Evolutionary conservation across 495 filamentous ascomycete genomes (phyloP).

Genomic region (Cercophora samala): DNA sequence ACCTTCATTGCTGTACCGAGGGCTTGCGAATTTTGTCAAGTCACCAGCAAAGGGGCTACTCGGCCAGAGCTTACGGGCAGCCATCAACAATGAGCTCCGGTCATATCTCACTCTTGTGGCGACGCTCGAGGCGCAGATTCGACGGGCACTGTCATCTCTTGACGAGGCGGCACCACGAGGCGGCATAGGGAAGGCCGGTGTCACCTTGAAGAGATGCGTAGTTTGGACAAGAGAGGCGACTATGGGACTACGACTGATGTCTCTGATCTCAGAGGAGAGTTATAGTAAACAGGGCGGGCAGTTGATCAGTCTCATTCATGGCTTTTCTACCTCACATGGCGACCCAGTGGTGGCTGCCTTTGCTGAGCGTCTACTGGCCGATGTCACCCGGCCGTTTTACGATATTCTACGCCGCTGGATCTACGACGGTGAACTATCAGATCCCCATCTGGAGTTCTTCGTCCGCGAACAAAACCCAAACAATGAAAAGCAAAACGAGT

Average conservation of each 20-base stretch:
- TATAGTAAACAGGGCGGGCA: slow-evolving; percentile 85
- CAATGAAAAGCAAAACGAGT: slow-evolving; percentile 44
- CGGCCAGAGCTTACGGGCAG: slow-evolving; percentile 90
- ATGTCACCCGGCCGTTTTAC: slow-evolving; percentile 95
- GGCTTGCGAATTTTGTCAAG: slow-evolving; percentile 75
- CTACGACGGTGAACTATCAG: slow-evolving; percentile 94
- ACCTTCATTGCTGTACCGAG: slow-evolving; percentile 83
- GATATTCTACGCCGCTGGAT: slow-evolving; percentile 96
- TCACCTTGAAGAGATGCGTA: slow-evolving; percentile 92
- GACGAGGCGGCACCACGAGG: slow-evolving; percentile 61
- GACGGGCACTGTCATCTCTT: slow-evolving; percentile 67
- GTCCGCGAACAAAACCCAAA: slow-evolving; percentile 66
- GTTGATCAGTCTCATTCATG: slow-evolving; percentile 89
- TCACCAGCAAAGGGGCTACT: slow-evolving; percentile 63
- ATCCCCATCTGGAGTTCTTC: slow-evolving; percentile 95
- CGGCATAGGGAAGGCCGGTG: slow-evolving; percentile 79
- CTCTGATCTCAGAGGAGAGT: slow-evolving; percentile 86
- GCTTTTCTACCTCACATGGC: slow-evolving; percentile 87
- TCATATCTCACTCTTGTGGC: slow-evolving; percentile 92
- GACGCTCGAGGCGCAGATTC: slow-evolving; percentile 89
- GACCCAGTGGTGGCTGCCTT: slow-evolving; percentile 93
- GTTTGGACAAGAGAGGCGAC: slow-evolving; percentile 97
- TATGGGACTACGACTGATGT: slow-evolving; percentile 93
- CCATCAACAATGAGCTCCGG: slow-evolving; percentile 77
- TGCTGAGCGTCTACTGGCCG: slow-evolving; percentile 85